A percentile compares a stretch with the other conserved stretches of the same genome.
These are phyloP conservation scores for Lachancea fermentati DNA, from an alignment of 805 yeast genomes.

Conservation along the genomic window DNA sequence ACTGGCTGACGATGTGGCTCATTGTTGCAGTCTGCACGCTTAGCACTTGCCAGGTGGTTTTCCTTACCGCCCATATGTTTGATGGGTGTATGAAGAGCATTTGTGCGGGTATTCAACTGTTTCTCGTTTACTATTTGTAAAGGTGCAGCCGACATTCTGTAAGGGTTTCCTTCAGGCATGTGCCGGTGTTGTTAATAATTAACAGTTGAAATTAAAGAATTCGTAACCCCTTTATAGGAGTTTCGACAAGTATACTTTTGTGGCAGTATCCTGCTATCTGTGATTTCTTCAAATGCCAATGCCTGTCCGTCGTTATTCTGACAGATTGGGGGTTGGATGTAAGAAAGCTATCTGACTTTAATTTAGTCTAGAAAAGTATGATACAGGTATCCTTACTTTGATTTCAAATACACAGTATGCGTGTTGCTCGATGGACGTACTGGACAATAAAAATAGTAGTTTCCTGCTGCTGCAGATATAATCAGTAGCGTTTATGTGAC, in stretches of 20 bases:
- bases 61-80: conserved; percentile 21
- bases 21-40: conserved; percentile 16
- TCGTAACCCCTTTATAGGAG: background rate
- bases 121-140: conserved; percentile 32
- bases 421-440: background rate
- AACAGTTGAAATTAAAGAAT: too few species aligned
- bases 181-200: too few species aligned
- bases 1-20: conserved; percentile 22
- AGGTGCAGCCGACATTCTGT: conserved; percentile 31
- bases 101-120: conserved; percentile 31
- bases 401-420: too few species aligned
- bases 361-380: too few species aligned
- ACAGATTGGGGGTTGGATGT: too few species aligned
- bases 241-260: conserved; percentile 2
- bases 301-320: background rate
- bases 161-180: too few species aligned
- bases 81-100: conserved; percentile 28
- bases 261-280: too few species aligned
- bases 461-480: too few species aligned
- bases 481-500: too few species aligned
- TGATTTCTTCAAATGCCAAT: background rate
- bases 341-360: too few species aligned
- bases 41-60: conserved; percentile 12
- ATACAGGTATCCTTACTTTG: too few species aligned
- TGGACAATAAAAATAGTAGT: background rate